Evolutionary conservation across 495 filamentous ascomycete species (phyloP).

Genomic region (Daldinia vernicosa): DNA sequence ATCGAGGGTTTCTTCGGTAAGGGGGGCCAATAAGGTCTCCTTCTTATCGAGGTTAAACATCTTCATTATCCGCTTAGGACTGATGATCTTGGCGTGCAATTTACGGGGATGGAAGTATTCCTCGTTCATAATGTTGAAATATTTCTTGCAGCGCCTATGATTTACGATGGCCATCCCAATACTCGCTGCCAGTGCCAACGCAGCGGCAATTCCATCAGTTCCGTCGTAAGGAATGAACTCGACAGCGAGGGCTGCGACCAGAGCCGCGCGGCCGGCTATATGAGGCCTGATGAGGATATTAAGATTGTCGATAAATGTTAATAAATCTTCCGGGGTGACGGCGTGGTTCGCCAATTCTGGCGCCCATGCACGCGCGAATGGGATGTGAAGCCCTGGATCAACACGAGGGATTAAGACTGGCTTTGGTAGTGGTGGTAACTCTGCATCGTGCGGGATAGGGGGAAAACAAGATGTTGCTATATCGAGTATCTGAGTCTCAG

Average conservation of each 20-base stretch:
- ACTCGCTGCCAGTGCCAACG: slow-evolving; percentile 21
- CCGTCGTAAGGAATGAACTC: slow-evolving; percentile 31
- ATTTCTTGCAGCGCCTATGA: slow-evolving; percentile 23
- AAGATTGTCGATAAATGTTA: slow-evolving; percentile 44
- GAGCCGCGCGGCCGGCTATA: slow-evolving; percentile 15
- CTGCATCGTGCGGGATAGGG: slow-evolving; percentile 3
- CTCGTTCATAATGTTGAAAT: slow-evolving; percentile 33
- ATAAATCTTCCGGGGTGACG: slow-evolving; percentile 35
- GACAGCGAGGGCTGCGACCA: slow-evolving; percentile 19
- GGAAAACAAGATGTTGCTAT: slow-evolving; percentile 23
- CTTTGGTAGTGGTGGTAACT: slow-evolving; percentile 25
- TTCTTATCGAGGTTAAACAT: slow-evolving; percentile 34
- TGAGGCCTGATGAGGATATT: slow-evolving; percentile 41
- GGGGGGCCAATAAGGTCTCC: slow-evolving; percentile 30
- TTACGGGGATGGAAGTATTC: slow-evolving; percentile 40
- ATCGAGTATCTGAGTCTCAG: slow-evolving; percentile 26
- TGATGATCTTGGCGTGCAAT: slow-evolving; percentile 33
- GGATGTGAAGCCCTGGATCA: slow-evolving; percentile 26
- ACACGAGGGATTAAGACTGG: slow-evolving; percentile 43
- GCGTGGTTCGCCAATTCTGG: slow-evolving; percentile 31
- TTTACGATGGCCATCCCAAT: slow-evolving; percentile 16
- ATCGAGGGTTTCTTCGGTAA: slow-evolving; percentile 31
- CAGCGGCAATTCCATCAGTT: slow-evolving; percentile 25
- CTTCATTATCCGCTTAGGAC: slow-evolving; percentile 28
- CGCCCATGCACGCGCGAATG: slow-evolving; percentile 40